Conservation (phyloP, 345 rosid species). For the Citrus sinensis region DVS_A1.0 CM039163.1:34647001-34647500, state of each 20-base stretch:
- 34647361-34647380: conserved; percentile 8
- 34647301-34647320: neutral
- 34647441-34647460: no score
- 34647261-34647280: conserved; percentile 9
- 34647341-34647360: neutral
- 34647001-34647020: no score
- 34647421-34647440: no score
- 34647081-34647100: conserved; percentile 23
- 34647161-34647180: conserved; percentile 8
- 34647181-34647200: neutral
- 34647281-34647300: conserved; percentile 11
- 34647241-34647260: neutral
- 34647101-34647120: conserved; percentile 50
- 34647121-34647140: conserved; percentile 16
- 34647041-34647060: neutral
- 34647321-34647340: neutral
- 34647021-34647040: neutral
- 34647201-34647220: neutral
- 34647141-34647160: conserved; percentile 14
- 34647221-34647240: neutral
- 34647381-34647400: neutral
- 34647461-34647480: no score
- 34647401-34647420: no score
- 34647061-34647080: conserved; percentile 19
- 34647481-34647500: no score